These are phyloP conservation scores for Ogataea saltuana DNA, from an alignment of 805 yeast genomes.

Conservation along the genomic window DNA sequence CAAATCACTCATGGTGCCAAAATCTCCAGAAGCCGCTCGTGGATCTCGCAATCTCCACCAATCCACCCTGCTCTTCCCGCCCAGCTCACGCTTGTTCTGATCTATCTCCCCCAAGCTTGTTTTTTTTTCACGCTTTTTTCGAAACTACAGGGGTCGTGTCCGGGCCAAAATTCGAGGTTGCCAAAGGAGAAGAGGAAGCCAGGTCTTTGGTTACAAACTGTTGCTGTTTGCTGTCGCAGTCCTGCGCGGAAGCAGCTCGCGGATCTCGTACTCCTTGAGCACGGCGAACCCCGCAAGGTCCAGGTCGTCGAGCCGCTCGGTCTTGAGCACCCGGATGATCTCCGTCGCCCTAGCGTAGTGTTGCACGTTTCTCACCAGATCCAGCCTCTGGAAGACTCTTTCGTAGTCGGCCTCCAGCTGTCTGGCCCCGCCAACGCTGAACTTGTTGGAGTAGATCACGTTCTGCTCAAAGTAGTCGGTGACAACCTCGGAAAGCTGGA, in stretches of 20 bases:
- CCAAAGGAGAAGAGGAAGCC: too few species aligned
- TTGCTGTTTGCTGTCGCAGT: background rate
- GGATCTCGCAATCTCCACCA: too few species aligned
- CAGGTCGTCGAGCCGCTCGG: background rate
- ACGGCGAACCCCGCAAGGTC: background rate
- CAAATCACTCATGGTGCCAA: conserved; percentile 6
- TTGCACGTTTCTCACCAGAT: conserved; percentile 23
- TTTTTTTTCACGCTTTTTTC: too few species aligned
- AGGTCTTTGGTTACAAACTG: too few species aligned
- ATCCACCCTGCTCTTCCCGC: too few species aligned
- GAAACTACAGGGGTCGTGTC: too few species aligned
- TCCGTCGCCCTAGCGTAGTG: conserved; percentile 25
- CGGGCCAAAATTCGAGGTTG: too few species aligned
- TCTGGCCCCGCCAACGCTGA: conserved; percentile 36
- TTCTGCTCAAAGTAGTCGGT: conserved; percentile 39
- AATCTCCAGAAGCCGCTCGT: background rate
- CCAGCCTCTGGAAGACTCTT: conserved; percentile 31
- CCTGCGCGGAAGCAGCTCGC: conserved; percentile 19
- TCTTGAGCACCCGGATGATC: conserved; percentile 18
- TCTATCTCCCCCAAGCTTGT: too few species aligned
- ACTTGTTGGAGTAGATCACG: conserved; percentile 40
- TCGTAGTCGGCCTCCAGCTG: conserved; percentile 37
- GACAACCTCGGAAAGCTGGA: conserved; percentile 31
- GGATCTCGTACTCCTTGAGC: conserved; percentile 17
- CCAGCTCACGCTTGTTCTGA: too few species aligned